Evolutionary conservation across 208 protist species (phyloP), one percentile per base, ranked within the genome.

Genomic region (Porcisia hertigi): DNA sequence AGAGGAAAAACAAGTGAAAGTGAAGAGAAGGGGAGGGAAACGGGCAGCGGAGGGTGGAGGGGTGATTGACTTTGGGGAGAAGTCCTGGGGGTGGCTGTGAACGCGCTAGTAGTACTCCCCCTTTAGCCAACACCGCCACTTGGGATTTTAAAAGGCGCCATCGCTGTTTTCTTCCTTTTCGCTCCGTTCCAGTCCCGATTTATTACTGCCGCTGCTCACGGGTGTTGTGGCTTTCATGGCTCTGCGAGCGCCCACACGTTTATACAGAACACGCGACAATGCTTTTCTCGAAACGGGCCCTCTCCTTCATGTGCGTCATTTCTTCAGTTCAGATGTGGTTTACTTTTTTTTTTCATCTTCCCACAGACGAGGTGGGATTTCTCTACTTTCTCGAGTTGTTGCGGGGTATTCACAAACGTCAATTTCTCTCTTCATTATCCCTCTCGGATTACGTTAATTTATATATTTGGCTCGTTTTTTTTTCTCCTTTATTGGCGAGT

Each of bases 341-440:
- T 67, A 59, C 58, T 82, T 79, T 79, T 25, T 34, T 59, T 73
- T 25, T 63, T 74, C 25, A 18, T 52, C 58, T 16, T 55, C 23
- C n/a, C 57, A n/a, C n/a, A n/a, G n/a, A n/a, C n/a, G n/a, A n/a
- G n/a, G n/a, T n/a, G n/a, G n/a, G n/a, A n/a, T n/a, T n/a, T n/a
- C n/a, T n/a, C n/a, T n/a, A n/a, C n/a, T n/a, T n/a, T n/a, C n/a
- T n/a, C n/a, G n/a, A n/a, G n/a, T n/a, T n/a, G n/a, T n/a, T n/a
- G n/a, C n/a, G n/a, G n/a, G n/a, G n/a, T n/a, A n/a, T 79, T 53
- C 12, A 78, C 76, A n/a, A 52, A 18, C 76, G 16, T 41, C 63
- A 1, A 12, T 12, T 74, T 79, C 18, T 58, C 60, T 59, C n/a
- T 64, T 78, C 14, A 4, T 65, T 82, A 63, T 71, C 14, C 77